These are phyloP conservation scores for Leccinum pseudoinsigne DNA, from an alignment of 1,284 basidiomycete species.

Conservation along the genomic window DNA sequence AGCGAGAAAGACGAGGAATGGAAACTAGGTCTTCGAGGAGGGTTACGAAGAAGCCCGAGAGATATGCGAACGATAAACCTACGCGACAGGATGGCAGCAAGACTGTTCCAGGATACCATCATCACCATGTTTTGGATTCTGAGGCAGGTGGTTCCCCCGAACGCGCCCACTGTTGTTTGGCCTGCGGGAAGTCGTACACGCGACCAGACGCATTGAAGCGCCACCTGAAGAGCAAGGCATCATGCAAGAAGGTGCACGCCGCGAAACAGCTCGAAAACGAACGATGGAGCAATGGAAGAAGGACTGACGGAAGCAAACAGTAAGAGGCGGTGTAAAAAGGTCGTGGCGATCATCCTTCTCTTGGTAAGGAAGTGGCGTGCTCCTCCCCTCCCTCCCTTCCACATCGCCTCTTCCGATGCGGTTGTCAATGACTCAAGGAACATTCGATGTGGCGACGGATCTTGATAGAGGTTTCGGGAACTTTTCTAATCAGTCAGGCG, in stretches of 20 bases:
- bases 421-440: not conserved
- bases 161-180: slow-evolving; percentile 18
- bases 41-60: slow-evolving; percentile 15
- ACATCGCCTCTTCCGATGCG: not conserved
- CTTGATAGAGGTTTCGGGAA: not conserved
- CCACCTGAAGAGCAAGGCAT: slow-evolving; percentile 31
- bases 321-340: slow-evolving; percentile 12
- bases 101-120: not conserved
- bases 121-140: not conserved
- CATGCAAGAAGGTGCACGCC: slow-evolving; percentile 27
- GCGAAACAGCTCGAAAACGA: slow-evolving; percentile 10
- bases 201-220: slow-evolving; percentile 33
- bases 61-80: slow-evolving; percentile 14
- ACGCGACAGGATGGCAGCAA: slow-evolving; percentile 4
- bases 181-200: slow-evolving; percentile 31
- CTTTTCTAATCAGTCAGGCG: not conserved
- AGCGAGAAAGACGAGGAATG: slow-evolving; percentile 18
- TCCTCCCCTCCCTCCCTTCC: slow-evolving; percentile 1
- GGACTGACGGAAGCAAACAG: slow-evolving; percentile 18
- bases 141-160: slow-evolving; percentile 1
- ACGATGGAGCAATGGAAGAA: slow-evolving; percentile 8
- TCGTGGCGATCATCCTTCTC: slow-evolving; percentile 5
- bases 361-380: slow-evolving; percentile 23
- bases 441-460: not conserved
- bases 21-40: slow-evolving; percentile 1